Percentiles rank a stretch among this genome's conserved stretches.
Conservation (phyloP, 257 asterid genomes). For the Nicotiana benthamiana region DNA sequence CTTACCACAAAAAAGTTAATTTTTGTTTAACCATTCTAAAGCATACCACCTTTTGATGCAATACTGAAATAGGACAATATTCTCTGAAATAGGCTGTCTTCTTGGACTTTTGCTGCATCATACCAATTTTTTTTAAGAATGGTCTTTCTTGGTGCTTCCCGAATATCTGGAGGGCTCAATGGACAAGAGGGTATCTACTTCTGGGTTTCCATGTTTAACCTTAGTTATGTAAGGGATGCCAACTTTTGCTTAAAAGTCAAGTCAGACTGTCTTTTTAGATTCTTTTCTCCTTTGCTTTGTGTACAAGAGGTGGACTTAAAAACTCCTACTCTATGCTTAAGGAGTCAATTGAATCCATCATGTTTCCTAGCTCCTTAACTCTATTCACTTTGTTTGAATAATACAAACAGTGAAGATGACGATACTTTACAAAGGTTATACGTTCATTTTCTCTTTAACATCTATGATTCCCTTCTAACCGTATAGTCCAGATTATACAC, state of each 20-base stretch:
- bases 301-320: neutral
- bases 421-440: neutral
- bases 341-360: neutral
- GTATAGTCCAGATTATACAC: neutral
- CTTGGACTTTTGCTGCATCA: neutral
- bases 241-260: neutral
- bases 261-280: neutral
- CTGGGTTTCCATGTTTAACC: neutral
- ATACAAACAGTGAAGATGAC: neutral
- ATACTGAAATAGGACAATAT: neutral
- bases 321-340: neutral
- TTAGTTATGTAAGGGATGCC: neutral
- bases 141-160: neutral
- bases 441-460: neutral
- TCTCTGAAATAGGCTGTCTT: neutral
- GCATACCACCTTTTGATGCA: neutral
- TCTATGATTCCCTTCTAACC: neutral
- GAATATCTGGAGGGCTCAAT: neutral
- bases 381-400: neutral
- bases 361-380: neutral
- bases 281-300: neutral
- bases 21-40: neutral
- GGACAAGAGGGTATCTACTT: neutral
- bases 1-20: neutral
- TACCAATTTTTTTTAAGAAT: neutral